Conservation (phyloP, 805 yeast species). For the Danielia oregonensis region DNA sequence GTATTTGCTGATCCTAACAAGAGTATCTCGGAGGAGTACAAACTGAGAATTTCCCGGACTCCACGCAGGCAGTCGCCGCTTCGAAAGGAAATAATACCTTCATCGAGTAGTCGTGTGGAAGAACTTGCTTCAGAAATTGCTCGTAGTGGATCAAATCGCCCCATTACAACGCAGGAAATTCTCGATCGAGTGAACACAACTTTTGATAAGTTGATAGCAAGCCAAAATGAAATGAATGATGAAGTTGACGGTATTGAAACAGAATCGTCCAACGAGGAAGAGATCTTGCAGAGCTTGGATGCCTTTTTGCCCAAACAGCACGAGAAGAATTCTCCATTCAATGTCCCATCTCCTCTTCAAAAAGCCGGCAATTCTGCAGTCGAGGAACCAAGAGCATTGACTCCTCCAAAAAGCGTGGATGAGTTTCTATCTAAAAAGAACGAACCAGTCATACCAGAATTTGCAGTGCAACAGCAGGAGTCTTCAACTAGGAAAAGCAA, state of each 20-base stretch:
- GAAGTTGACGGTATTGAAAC: conserved; percentile 6
- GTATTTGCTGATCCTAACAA: background rate
- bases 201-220: conserved; percentile 14
- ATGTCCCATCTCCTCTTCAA: no score
- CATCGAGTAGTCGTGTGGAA: conserved; percentile 6
- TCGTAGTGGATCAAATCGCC: conserved; percentile 9
- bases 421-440: no score
- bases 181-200: conserved; percentile 25
- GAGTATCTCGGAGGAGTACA: background rate
- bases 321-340: no score
- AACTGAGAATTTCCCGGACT: conserved; percentile 1
- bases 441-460: no score
- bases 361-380: no score
- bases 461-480: no score
- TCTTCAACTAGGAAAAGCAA: no score
- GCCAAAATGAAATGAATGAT: conserved; percentile 12
- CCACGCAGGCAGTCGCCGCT: conserved; percentile 15
- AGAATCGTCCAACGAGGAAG: conserved; percentile 2
- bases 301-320: conserved; percentile 1
- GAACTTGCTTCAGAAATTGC: conserved; percentile 12
- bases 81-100: conserved; percentile 6
- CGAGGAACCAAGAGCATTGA: no score
- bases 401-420: no score
- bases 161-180: conserved; percentile 16
- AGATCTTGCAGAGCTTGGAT: conserved; percentile 2